phyloP scores from a whole-genome alignment of 2,329 filamentous ascomycete species.

The Colletotrichum lentis region DNA sequence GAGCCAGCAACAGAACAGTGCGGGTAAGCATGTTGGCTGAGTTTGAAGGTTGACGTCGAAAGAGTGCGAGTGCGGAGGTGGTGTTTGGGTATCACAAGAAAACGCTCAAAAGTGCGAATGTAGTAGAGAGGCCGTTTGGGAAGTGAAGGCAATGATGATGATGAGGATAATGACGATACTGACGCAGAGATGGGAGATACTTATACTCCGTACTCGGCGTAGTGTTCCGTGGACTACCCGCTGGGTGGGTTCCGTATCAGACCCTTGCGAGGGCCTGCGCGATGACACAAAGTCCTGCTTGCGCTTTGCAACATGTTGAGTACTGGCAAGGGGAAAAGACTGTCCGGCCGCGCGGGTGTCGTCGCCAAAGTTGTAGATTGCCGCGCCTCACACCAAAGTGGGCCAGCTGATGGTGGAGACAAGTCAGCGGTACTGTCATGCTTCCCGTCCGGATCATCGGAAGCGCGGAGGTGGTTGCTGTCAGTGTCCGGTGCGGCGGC shows the following conservation, averaged over 20 bases:
- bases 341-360: not conserved
- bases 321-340: not conserved
- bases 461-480: not conserved
- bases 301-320: not conserved
- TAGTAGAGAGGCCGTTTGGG: not conserved
- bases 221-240: not conserved
- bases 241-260: not conserved
- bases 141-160: not conserved
- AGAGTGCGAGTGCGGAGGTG: too few relatives aligned
- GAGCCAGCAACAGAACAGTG: not conserved
- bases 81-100: not conserved
- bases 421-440: not conserved
- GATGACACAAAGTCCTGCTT: not conserved
- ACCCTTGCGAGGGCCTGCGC: not conserved
- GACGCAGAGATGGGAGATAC: not conserved
- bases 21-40: not conserved
- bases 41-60: not conserved
- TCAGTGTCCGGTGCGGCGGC: too few relatives aligned
- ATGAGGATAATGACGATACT: not conserved
- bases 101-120: not conserved
- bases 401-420: not conserved
- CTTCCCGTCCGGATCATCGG: not conserved
- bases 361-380: not conserved
- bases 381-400: not conserved
- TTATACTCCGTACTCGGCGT: conserved; percentile 1